These are phyloP conservation scores for Mycena olivaceomarginata DNA, from an alignment of 768 basidiomycete species.

Conservation along the genomic window DNA sequence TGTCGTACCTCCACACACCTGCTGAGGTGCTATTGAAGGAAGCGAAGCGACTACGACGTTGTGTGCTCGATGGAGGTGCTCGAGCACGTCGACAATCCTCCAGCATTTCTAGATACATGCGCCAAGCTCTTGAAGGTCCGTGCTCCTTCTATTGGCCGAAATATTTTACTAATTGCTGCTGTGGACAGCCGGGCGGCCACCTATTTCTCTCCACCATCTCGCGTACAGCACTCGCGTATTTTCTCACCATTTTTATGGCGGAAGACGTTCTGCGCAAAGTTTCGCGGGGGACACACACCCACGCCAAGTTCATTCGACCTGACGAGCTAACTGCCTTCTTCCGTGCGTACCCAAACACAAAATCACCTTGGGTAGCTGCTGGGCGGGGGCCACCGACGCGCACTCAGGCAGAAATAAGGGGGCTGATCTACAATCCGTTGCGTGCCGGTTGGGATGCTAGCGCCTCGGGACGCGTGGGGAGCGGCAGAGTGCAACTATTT, in stretches of 20 bases:
- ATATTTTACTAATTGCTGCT: not conserved
- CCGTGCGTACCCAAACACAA: conserved; percentile 64
- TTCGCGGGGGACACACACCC: conserved; percentile 92
- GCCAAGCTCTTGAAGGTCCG: conserved; percentile 91
- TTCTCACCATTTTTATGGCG: conserved; percentile 77
- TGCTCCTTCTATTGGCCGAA: not conserved
- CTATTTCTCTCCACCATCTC: conserved; percentile 97
- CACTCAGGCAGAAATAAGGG: conserved; percentile 86
- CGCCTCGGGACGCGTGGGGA: conserved; percentile 73
- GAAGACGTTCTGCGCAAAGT: conserved; percentile 91
- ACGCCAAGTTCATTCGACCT: conserved; percentile 93
- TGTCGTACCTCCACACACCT: conserved; percentile 83
- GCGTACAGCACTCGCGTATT: conserved; percentile 74
- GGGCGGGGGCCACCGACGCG: conserved; percentile 65
- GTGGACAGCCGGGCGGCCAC: conserved; percentile 91
- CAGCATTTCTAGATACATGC: conserved; percentile 87
- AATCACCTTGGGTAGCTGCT: conserved; percentile 28
- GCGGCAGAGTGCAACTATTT: conserved; percentile 84
- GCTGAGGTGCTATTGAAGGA: conserved; percentile 85
- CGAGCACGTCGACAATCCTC: conserved; percentile 97
- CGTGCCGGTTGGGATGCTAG: conserved; percentile 82
- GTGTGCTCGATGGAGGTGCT: conserved; percentile 99
- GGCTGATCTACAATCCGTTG: conserved; percentile 86
- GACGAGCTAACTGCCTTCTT: conserved; percentile 92
- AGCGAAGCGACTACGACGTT: conserved; percentile 85